Conservation (phyloP, 1,284 basidiomycete species). For the Apiotrichum domesticum region DNA sequence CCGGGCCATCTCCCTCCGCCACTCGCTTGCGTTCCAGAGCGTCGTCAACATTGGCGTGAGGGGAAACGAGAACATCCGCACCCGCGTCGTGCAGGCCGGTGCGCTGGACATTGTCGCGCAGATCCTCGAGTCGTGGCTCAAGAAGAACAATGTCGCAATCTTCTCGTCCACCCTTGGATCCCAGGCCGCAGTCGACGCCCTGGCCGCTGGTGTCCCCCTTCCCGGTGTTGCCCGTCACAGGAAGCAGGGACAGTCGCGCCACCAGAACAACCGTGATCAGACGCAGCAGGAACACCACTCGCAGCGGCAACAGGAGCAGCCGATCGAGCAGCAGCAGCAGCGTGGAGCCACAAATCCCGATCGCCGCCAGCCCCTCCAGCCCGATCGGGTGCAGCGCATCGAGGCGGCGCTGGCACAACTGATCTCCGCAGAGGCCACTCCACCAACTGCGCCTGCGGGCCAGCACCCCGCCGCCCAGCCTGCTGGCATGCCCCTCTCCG, state of each 20-base stretch:
- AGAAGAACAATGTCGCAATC: constrained; percentile 59
- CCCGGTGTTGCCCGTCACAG: constrained; percentile 33
- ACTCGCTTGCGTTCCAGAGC: constrained; percentile 91
- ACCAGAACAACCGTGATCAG: constrained; percentile 2
- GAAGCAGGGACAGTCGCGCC: constrained; percentile 8
- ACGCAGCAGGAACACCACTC: constrained; percentile 3
- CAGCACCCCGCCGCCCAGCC: no score
- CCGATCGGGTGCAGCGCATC: neutral
- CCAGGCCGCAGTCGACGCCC: constrained; percentile 59
- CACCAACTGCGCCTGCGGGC: neutral
- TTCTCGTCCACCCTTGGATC: constrained; percentile 47
- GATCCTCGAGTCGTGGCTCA: constrained; percentile 88
- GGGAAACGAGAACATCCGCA: constrained; percentile 86
- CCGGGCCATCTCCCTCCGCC: constrained; percentile 76
- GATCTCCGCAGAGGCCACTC: neutral
- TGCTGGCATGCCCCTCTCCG: neutral
- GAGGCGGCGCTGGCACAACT: neutral
- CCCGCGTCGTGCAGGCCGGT: constrained; percentile 91
- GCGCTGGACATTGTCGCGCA: constrained; percentile 91
- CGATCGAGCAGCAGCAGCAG: neutral
- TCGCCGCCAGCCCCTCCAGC: neutral
- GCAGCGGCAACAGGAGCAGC: neutral
- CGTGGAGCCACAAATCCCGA: no score
- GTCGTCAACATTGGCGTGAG: constrained; percentile 96
- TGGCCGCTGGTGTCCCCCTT: constrained; percentile 47